Conservation (phyloP, 1,284 basidiomycete species). For the Leccinum proliferum region DNA sequence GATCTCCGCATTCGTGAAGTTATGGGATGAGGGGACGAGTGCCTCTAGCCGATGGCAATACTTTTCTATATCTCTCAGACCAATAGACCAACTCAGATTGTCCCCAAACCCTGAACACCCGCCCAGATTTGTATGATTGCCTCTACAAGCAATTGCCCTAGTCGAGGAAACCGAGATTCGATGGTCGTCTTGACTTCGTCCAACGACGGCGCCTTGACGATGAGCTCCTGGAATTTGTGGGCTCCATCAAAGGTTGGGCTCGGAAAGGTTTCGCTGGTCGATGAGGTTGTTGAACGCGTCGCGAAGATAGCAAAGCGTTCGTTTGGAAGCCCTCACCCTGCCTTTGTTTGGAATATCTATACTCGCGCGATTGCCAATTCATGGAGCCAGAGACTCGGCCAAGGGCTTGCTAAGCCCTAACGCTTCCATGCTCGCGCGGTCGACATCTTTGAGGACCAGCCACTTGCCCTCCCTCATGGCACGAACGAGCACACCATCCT, state of each 20-base stretch:
- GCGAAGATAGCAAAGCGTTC: conserved; percentile 79
- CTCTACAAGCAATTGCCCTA: conserved; percentile 45
- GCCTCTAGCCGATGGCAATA: conserved; percentile 76
- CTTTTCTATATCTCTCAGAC: conserved; percentile 85
- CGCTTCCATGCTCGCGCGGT: conserved; percentile 83
- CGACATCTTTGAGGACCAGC: conserved; percentile 93
- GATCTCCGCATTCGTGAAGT: conserved; percentile 40
- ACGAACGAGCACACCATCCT: conserved; percentile 90
- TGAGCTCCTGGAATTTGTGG: conserved; percentile 77
- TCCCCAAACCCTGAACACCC: conserved; percentile 42
- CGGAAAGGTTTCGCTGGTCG: conserved; percentile 41
- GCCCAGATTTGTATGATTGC: conserved; percentile 64
- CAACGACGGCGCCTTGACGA: conserved; percentile 52
- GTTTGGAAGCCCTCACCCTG: conserved; percentile 54
- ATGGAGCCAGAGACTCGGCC: conserved; percentile 72
- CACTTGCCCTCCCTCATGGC: conserved; percentile 91
- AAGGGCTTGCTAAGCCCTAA: conserved; percentile 82
- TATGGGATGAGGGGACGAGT: conserved; percentile 48
- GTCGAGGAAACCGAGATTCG: conserved; percentile 55
- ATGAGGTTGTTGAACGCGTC: conserved; percentile 59
- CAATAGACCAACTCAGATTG: conserved; percentile 54
- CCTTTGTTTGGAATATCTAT: conserved; percentile 70
- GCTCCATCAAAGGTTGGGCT: conserved; percentile 72
- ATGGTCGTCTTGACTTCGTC: conserved; percentile 72
- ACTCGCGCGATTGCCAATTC: conserved; percentile 69